phyloP scores from a whole-genome alignment of 2,329 filamentous ascomycete species.

The Didymella exigua region DNA sequence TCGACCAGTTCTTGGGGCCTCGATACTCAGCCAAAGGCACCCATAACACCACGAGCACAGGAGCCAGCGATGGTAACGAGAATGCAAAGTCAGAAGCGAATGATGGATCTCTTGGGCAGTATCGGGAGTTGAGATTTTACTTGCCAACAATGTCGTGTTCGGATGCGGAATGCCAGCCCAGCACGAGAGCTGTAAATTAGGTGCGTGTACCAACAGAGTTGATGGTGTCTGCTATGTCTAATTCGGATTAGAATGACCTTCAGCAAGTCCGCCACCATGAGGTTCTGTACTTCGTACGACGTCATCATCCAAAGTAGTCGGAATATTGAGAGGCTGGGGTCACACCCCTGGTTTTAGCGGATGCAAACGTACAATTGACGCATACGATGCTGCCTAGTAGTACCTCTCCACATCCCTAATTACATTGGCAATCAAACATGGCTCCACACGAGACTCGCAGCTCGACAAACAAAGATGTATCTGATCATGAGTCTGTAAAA shows the following conservation, averaged over 20 bases:
- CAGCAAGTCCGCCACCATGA: not conserved
- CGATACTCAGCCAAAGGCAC: not conserved
- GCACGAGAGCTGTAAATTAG: not conserved
- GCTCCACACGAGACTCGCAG: not conserved
- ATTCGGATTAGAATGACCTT: not conserved
- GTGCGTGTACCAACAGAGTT: not conserved
- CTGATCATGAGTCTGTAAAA: not conserved
- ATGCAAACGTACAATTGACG: not conserved
- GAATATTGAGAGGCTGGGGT: not conserved
- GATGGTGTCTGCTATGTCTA: not conserved
- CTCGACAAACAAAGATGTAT: not conserved
- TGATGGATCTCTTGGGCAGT: conserved; percentile 22
- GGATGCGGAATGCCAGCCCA: not conserved
- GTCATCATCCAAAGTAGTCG: not conserved
- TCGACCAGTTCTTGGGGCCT: not conserved
- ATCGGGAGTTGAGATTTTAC: conserved; percentile 8
- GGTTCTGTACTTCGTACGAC: not conserved
- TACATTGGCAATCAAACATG: not conserved
- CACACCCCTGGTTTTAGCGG: not conserved
- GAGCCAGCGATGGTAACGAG: not conserved
- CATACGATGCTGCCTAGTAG: not conserved
- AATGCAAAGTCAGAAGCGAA: conserved; percentile 24
- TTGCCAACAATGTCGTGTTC: conserved; percentile 20
- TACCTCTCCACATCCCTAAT: too few species aligned
- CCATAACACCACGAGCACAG: not conserved